These are phyloP conservation scores for Fusarium oligoseptatum DNA, from an alignment of 2,329 filamentous ascomycete species.

Conservation along the genomic window DNA sequence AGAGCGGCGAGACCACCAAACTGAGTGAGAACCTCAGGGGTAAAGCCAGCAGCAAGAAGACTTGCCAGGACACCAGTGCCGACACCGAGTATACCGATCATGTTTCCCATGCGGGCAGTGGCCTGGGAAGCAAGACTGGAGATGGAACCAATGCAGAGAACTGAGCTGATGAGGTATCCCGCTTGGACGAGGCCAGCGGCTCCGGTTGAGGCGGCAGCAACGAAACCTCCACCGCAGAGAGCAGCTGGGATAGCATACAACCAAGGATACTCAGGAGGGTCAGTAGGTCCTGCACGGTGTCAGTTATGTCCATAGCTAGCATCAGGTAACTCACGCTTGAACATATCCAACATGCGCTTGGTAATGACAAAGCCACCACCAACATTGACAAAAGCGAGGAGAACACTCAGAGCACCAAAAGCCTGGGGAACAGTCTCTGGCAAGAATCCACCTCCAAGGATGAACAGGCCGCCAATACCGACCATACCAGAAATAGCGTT, in stretches of 20 bases:
- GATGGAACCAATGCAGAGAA: constrained; percentile 87
- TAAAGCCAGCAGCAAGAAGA: constrained; percentile 83
- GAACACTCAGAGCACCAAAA: constrained; percentile 83
- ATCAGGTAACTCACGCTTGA: constrained; percentile 69
- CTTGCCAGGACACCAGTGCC: constrained; percentile 86
- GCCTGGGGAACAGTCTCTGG: constrained; percentile 83
- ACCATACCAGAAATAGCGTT: constrained; percentile 96
- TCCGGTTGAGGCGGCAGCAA: constrained; percentile 84
- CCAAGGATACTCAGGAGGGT: constrained; percentile 91
- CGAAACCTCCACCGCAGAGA: constrained; percentile 83
- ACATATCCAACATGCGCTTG: constrained; percentile 95
- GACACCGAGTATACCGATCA: constrained; percentile 89
- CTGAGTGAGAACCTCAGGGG: constrained; percentile 82
- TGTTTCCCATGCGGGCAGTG: constrained; percentile 87
- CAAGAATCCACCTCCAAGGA: constrained; percentile 85
- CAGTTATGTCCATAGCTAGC: too few relatives aligned
- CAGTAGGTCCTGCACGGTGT: constrained; percentile 72
- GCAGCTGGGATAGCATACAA: constrained; percentile 83
- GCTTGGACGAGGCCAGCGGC: constrained; percentile 88
- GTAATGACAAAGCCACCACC: constrained; percentile 92
- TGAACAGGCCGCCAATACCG: constrained; percentile 87
- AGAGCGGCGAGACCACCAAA: constrained; percentile 81
- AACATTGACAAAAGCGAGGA: constrained; percentile 90
- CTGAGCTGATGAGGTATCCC: constrained; percentile 86
- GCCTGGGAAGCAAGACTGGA: constrained; percentile 85